Evolutionary conservation across 73 alveolate genomes (phyloP), one percentile per base, ranked within the genome.

Genomic region (Paramecium caudatum): DNA sequence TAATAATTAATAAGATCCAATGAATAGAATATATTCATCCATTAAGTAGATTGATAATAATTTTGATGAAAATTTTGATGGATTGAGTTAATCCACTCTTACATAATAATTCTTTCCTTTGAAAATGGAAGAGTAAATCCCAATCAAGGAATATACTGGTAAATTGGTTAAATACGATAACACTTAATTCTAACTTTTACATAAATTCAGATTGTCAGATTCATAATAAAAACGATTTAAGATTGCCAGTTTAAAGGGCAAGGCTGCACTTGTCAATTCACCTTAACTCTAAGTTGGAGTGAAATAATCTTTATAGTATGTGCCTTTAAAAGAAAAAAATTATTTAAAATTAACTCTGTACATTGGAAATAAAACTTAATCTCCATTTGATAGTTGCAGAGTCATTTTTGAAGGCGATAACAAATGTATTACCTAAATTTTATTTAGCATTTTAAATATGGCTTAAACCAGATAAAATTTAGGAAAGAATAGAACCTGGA

Each of bases 41-140:
- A 41, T 7, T 41, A 41, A 41, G 6, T 41, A 41, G 10, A 7
- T 23, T 23, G 30, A 70, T 5, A 39, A 70, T 8, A 46, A 43
- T 6, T 70, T 70, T 70, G 37, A 36, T 0, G 87, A 70, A 70
- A 70, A 70, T 37, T 70, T 70, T 70, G 87, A 70, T 70, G 87
- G 87, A 36, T 43, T 70, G 50, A 70, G 87, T 17, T 21, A 36
- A 39, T 70, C 87, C 5, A 36, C 87, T 13, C 19, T 13, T 37
- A 39, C 65, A 19, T n/a, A 36, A 39, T 21, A 39, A 9, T 25
- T 8, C 19, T 70, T 7, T 23, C 87, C 87, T 37, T 70, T 70
- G 47, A 70, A 39, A 70, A 36, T 43, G 61, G 21, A 70, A 37
- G 46, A 70, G 17, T 37, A 70, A 23, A 36, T 70, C 16, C 37